Evolutionary conservation across 2,329 filamentous ascomycete genomes (phyloP).

Genomic region (Cladosporium sp.): DNA sequence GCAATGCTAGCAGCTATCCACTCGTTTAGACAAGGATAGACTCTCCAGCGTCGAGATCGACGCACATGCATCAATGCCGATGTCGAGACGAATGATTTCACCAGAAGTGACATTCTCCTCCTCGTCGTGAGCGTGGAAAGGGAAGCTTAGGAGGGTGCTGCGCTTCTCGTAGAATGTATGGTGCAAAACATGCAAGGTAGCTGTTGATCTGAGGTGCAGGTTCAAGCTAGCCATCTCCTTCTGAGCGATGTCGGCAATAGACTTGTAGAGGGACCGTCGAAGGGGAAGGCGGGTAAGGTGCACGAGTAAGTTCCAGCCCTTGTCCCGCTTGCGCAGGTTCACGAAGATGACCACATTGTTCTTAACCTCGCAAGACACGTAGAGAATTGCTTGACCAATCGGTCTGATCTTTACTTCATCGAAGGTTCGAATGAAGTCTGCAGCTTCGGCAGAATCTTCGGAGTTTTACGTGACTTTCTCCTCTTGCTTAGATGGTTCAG

Average conservation of each 20-base stretch:
- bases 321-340: slow-evolving; percentile 24
- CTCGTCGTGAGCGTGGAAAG: too few species aligned
- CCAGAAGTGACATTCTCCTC: slow-evolving; percentile 45
- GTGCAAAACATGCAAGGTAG: slow-evolving; percentile 24
- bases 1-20: slow-evolving; percentile 37
- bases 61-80: slow-evolving; percentile 51
- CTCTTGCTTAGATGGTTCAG: too few species aligned
- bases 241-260: slow-evolving; percentile 46
- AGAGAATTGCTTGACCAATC: too few species aligned
- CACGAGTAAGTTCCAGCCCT: slow-evolving; percentile 21
- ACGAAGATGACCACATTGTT: slow-evolving; percentile 28
- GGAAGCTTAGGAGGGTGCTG: slow-evolving; percentile 22
- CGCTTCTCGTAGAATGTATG: slow-evolving; percentile 18
- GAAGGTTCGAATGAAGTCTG: too few species aligned
- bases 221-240: slow-evolving; percentile 21
- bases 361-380: slow-evolving; percentile 36
- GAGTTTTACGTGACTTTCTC: too few species aligned
- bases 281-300: slow-evolving; percentile 24
- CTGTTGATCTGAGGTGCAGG: slow-evolving; percentile 21
- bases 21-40: slow-evolving; percentile 22
- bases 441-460: too few species aligned
- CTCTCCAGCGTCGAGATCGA: slow-evolving; percentile 49
- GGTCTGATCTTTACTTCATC: too few species aligned
- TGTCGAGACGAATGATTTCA: slow-evolving; percentile 47
- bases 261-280: slow-evolving; percentile 28